Base-by-base conservation (phyloP, 371 early-diverging fungal genomes). In the Haplosporangium sp. region DNA sequence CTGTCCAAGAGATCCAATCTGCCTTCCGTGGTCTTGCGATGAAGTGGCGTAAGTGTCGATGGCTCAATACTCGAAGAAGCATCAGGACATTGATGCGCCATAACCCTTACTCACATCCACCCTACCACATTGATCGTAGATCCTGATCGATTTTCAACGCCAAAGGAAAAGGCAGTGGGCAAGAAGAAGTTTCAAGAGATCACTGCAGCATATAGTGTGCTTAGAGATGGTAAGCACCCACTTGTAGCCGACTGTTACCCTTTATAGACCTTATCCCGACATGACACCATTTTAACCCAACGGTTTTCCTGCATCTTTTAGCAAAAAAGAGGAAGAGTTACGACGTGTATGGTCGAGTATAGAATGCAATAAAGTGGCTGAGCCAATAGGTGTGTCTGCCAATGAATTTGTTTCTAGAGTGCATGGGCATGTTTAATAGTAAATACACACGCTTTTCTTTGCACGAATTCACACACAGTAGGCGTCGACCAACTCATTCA, bases 131-230 rank as follows among this genome's bases (percentile, higher is more conserved):
- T 5, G 50, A 47, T 41, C n/a, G 20, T 68, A 89, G 89, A 89
- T 68, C 90, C 90, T 13, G 90, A 89, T 71, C 67, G 90, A 58
- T 86, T 83, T 43, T 82, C 82, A 23, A 80, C 86, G 47, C 76
- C 83, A 29, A 67, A 85, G 40, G 86, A 88, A 10, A 89, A 89
- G 61, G 82, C 75, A 11, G 65, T 64, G 18, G 87, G 87, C 18
- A 88, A 86, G 55, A 77, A 75, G 37, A 84, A 86, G 62, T 89
- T 89, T 38, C 87, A 89, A 70, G 62, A 75, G 23, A 84, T 89
- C 50, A 86, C 87, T 1, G 82, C 83, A 36, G 90, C 90, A 0
- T 89, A 89, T 52, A 85, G 83, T 61, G 86, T 89, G 2, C 76
- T 89, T 36, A 80, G 90, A 51, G 87, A 89, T 64, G 68, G 88